A percentile compares a stretch with the other conserved stretches of the same genome.
Conservation (phyloP, 164 flowering plant species). For the Protea cynaroides region DNA sequence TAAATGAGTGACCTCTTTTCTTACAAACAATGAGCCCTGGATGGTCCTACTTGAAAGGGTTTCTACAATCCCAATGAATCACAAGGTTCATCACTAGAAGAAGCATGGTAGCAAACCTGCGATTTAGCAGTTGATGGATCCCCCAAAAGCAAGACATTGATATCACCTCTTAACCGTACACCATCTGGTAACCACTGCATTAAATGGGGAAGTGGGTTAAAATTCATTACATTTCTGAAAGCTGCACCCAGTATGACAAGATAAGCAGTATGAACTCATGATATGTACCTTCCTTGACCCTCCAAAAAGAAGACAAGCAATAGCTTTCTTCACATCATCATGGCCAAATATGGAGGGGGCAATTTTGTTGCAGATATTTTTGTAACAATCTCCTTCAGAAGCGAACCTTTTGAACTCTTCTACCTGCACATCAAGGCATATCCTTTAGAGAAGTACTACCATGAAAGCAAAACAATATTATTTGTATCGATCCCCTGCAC, state of each 20-base stretch:
- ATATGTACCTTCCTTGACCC: slow-evolving; percentile 88
- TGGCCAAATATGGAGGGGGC: slow-evolving; percentile 98
- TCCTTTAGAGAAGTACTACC: background rate
- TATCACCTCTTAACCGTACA: slow-evolving; percentile 89
- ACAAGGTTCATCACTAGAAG: background rate
- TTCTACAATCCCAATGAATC: background rate
- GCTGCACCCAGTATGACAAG: background rate
- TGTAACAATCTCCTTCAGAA: slow-evolving; percentile 54
- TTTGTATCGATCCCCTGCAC: background rate
- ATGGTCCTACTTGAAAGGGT: background rate
- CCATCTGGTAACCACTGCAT: slow-evolving; percentile 93
- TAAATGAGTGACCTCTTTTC: too few relatives aligned
- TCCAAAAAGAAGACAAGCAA: slow-evolving; percentile 95
- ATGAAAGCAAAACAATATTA: background rate
- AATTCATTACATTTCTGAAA: slow-evolving; percentile 3
- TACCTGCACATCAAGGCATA: slow-evolving; percentile 36
- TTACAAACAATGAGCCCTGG: too few relatives aligned
- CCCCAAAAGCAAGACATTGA: slow-evolving; percentile 90
- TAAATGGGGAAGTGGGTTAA: background rate
- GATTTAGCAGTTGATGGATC: slow-evolving; percentile 99
- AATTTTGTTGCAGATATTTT: slow-evolving; percentile 75
- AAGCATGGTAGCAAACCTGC: slow-evolving; percentile 43
- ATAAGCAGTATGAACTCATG: background rate
- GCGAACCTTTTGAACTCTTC: slow-evolving; percentile 93
- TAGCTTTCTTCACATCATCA: slow-evolving; percentile 88